phyloP scores from a whole-genome alignment of 2,329 filamentous ascomycete species.

The Xenoacremonium recifei region DNA sequence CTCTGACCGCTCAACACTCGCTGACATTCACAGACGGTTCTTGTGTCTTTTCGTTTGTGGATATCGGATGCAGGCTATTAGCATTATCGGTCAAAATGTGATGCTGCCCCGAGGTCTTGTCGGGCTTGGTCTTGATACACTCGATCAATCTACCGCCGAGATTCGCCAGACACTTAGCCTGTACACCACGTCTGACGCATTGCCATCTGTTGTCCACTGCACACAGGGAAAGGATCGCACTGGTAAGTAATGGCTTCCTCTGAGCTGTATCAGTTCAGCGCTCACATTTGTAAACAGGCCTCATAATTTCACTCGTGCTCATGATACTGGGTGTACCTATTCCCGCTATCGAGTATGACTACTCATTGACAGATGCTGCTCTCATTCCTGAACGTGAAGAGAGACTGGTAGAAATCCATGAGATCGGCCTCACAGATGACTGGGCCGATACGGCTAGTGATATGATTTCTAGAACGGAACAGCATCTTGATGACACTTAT shows the following conservation, averaged over 20 bases:
- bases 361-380: conserved; percentile 60
- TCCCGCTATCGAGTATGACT: conserved; percentile 68
- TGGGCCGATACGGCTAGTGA: conserved; percentile 66
- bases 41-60: conserved; percentile 63
- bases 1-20: not conserved
- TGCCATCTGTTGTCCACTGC: conserved; percentile 75
- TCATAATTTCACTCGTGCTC: conserved; percentile 67
- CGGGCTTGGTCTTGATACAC: conserved; percentile 66
- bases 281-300: conserved; percentile 49
- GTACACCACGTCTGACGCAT: conserved; percentile 36
- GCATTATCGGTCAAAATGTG: conserved; percentile 65
- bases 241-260: conserved; percentile 18
- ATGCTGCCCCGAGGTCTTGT: conserved; percentile 71
- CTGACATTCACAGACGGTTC: conserved; percentile 36
- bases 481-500: conserved; percentile 59
- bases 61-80: conserved; percentile 67
- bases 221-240: conserved; percentile 84
- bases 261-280: not conserved
- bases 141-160: conserved; percentile 65
- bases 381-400: conserved; percentile 61
- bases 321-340: conserved; percentile 59
- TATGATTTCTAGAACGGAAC: conserved; percentile 59
- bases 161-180: conserved; percentile 43
- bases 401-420: conserved; percentile 65
- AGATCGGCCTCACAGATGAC: conserved; percentile 70